A percentile compares a stretch with the other conserved stretches of the same genome.
phyloP scores from a whole-genome alignment of 495 filamentous ascomycete genomes.

The Aspergillus leporis region DNA sequence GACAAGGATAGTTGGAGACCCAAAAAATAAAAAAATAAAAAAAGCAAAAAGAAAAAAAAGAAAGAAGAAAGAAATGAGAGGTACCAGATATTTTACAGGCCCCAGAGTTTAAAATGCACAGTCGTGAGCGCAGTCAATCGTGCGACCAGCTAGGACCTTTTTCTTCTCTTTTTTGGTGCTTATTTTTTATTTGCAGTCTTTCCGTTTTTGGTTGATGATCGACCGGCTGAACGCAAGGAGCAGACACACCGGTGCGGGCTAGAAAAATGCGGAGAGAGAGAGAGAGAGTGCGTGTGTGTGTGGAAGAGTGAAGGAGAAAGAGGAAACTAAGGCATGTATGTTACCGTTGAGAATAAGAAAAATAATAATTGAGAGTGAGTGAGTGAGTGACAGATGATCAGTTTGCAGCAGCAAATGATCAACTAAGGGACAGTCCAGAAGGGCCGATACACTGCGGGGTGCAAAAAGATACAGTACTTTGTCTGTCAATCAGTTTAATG shows the following conservation, averaged over 20 bases:
- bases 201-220: conserved; percentile 23
- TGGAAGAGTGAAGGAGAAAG: background rate
- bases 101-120: background rate
- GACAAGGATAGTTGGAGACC: conserved; percentile 3
- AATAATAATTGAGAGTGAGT: background rate
- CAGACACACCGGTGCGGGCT: conserved; percentile 8
- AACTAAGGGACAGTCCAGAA: conserved; percentile 15
- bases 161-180: conserved; percentile 14
- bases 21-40: conserved; percentile 6
- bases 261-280: background rate
- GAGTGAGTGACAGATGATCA: background rate
- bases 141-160: conserved; percentile 18
- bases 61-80: conserved; percentile 12
- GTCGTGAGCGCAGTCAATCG: conserved; percentile 11
- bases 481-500: background rate
- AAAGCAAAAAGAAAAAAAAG: conserved; percentile 6
- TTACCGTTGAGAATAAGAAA: background rate
- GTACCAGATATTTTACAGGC: conserved; percentile 6
- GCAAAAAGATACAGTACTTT: background rate
- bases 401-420: conserved; percentile 1
- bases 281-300: background rate
- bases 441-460: conserved; percentile 20
- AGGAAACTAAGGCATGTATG: background rate
- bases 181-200: conserved; percentile 13
- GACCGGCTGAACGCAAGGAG: conserved; percentile 21